Evolutionary conservation across 345 rosid genomes (phyloP).

Genomic region (Salix exigua): DNA sequence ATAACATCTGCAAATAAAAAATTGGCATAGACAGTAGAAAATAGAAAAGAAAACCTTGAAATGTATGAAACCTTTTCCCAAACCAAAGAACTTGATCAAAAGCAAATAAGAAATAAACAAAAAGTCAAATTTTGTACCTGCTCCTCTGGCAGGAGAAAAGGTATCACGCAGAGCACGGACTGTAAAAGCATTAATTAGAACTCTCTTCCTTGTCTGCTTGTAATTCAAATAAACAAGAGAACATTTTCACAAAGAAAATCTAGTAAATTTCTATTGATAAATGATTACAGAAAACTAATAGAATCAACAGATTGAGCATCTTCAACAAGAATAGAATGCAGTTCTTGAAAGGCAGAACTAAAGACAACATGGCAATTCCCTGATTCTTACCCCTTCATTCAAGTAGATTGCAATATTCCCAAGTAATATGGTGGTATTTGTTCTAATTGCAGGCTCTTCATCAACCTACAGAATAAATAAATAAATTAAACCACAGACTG

Average conservation of each 20-base stretch:
- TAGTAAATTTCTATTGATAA: conserved; percentile 1
- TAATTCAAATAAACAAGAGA: conserved; percentile 13
- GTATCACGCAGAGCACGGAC: conserved; percentile 97
- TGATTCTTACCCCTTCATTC: conserved; percentile 79
- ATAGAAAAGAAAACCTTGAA: not conserved
- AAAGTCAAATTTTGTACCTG: conserved; percentile 53
- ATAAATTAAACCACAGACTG: conserved; percentile 11
- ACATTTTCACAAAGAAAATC: conserved; percentile 5
- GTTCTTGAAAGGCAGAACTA: conserved; percentile 6
- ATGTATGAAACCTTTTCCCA: not conserved
- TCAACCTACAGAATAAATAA: conserved; percentile 62
- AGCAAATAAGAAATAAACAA: not conserved
- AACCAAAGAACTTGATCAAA: not conserved
- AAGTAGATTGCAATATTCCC: conserved; percentile 89
- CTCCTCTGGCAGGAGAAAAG: conserved; percentile 97
- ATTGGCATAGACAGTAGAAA: not conserved
- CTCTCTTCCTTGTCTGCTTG: conserved; percentile 88
- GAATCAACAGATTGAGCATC: not conserved
- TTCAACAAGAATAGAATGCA: conserved; percentile 2
- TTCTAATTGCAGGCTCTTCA: conserved; percentile 97
- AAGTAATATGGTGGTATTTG: conserved; percentile 94
- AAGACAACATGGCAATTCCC: conserved; percentile 6
- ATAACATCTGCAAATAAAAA: not conserved
- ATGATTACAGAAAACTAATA: not conserved
- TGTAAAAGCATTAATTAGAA: conserved; percentile 93